A percentile compares a stretch with the other conserved stretches of the same genome.
These are phyloP conservation scores for Ustilago shanxiensis DNA, from an alignment of 1,284 basidiomycete species.

Conservation along the genomic window DNA sequence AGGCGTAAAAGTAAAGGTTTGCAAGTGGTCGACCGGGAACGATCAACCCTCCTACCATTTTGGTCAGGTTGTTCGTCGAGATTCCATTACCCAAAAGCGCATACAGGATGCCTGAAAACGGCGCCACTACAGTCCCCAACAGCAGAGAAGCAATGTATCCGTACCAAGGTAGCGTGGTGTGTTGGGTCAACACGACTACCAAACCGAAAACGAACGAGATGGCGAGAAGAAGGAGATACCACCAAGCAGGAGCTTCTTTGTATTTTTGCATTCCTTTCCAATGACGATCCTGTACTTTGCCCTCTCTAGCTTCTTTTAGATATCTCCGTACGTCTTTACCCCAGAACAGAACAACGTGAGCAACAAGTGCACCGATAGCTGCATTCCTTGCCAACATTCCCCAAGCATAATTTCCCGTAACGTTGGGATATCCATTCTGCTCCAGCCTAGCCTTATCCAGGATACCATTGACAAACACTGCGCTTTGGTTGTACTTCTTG, in stretches of 20 bases:
- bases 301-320: constrained; percentile 73
- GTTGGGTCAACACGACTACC: constrained; percentile 44
- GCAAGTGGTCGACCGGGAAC: constrained; percentile 51
- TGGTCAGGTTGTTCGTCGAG: constrained; percentile 46
- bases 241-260: constrained; percentile 64
- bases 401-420: constrained; percentile 75
- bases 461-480: constrained; percentile 49
- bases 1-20: constrained; percentile 54
- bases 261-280: constrained; percentile 69
- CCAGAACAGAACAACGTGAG: constrained; percentile 75
- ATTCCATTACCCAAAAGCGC: constrained; percentile 41
- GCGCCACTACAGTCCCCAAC: constrained; percentile 42
- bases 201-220: constrained; percentile 48
- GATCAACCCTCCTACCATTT: constrained; percentile 52
- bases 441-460: constrained; percentile 55
- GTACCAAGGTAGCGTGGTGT: constrained; percentile 57
- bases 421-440: constrained; percentile 56
- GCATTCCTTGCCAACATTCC: constrained; percentile 71
- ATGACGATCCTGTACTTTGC: constrained; percentile 76
- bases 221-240: constrained; percentile 60
- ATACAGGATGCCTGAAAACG: constrained; percentile 47
- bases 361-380: constrained; percentile 75
- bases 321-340: constrained; percentile 67
- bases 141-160: constrained; percentile 43
- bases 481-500: constrained; percentile 72